Percentiles rank a stretch among this genome's conserved stretches.
phyloP scores from a whole-genome alignment of 2,329 filamentous ascomycete genomes.

The Pseudonectria foliicola region DNA sequence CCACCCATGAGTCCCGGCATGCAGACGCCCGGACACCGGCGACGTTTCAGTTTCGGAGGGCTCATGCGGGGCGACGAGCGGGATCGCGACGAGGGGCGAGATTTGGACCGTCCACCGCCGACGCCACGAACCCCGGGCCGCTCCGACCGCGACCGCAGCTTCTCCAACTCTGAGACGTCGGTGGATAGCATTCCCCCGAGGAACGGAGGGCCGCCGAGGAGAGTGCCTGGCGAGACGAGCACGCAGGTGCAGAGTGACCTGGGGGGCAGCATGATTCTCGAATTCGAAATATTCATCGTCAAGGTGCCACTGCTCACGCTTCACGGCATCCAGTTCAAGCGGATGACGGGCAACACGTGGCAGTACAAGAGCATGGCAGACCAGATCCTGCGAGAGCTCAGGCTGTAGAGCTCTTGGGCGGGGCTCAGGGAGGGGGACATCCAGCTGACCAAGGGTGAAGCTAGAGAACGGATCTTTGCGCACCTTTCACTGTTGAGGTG shows the following conservation, averaged over 20 bases:
- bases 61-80: constrained; percentile 49
- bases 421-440: too few relatives aligned
- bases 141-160: constrained; percentile 59
- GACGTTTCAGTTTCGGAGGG: constrained; percentile 79
- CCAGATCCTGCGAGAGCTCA: constrained; percentile 81
- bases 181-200: constrained; percentile 62
- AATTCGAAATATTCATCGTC: constrained; percentile 95
- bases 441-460: not conserved
- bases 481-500: too few relatives aligned
- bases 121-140: constrained; percentile 39
- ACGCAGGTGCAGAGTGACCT: constrained; percentile 89
- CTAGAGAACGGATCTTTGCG: too few relatives aligned
- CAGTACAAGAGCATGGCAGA: constrained; percentile 99
- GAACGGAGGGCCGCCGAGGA: constrained; percentile 42
- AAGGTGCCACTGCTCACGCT: constrained; percentile 90
- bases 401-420: constrained; percentile 47
- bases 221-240: constrained; percentile 76
- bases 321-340: constrained; percentile 97
- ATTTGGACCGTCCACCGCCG: constrained; percentile 39
- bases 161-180: constrained; percentile 80
- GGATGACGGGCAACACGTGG: constrained; percentile 91
- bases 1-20: constrained; percentile 50
- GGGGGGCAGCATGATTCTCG: constrained; percentile 73
- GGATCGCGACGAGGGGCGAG: constrained; percentile 65
- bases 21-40: constrained; percentile 53